phyloP scores from a whole-genome alignment of 2,329 filamentous ascomycete species.

The Penicillium freii region DNA sequence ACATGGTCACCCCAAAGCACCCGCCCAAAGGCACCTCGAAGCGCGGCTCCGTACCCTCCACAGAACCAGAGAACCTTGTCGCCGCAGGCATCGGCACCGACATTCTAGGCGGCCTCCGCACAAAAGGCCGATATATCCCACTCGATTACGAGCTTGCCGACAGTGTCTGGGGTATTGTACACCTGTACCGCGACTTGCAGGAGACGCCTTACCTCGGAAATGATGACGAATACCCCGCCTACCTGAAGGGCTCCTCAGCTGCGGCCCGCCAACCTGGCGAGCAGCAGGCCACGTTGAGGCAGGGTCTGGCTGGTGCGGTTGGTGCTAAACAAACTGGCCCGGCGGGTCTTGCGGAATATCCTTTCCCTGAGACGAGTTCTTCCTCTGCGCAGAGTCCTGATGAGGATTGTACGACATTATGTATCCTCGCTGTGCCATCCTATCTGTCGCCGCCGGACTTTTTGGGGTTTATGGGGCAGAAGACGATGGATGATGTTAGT shows the following conservation, averaged over 20 bases:
- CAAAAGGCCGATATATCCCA: slow-evolving; percentile 76
- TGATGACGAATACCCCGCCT: slow-evolving; percentile 47
- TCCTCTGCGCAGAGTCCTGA: slow-evolving; percentile 19
- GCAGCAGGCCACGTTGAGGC: slow-evolving; percentile 19
- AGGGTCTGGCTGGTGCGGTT: slow-evolving; percentile 9
- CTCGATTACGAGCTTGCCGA: slow-evolving; percentile 71
- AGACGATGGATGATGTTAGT: slow-evolving; percentile 79
- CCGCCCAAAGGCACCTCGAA: slow-evolving; percentile 24
- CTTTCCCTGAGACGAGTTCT: slow-evolving; percentile 18
- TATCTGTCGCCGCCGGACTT: slow-evolving; percentile 92
- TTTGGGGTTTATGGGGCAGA: slow-evolving; percentile 84
- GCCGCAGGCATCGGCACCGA: slow-evolving; percentile 52
- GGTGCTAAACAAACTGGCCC: slow-evolving; percentile 9
- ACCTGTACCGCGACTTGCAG: slow-evolving; percentile 83
- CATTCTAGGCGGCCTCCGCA: slow-evolving; percentile 64
- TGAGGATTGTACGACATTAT: slow-evolving; percentile 78
- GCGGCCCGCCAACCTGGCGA: slow-evolving; percentile 31
- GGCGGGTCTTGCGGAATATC: slow-evolving; percentile 14
- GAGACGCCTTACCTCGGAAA: slow-evolving; percentile 62
- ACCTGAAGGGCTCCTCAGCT: slow-evolving; percentile 40
- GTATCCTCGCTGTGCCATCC: slow-evolving; percentile 89
- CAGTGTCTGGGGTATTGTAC: slow-evolving; percentile 87
- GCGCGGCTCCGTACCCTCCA: slow-evolving; percentile 29
- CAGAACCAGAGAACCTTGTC: slow-evolving; percentile 43
- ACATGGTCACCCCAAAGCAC: slow-evolving; percentile 55